Evolutionary conservation across 164 flowering plant species (phyloP).

Genomic region (Litsea cubeba): DNA sequence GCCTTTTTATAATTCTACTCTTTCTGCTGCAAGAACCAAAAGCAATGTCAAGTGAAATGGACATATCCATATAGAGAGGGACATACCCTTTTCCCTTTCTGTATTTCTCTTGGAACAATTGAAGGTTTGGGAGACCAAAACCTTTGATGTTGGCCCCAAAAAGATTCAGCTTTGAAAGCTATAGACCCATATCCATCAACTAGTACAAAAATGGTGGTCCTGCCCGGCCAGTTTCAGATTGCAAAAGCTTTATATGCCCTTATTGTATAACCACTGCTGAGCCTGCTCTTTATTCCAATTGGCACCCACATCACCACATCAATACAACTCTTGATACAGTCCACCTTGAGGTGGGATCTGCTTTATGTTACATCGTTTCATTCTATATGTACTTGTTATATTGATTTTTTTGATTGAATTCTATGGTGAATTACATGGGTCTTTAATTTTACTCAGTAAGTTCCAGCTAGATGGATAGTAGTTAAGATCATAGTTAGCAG

Average conservation of each 20-base stretch:
- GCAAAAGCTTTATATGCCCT: neutral
- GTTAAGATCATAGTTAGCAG: neutral
- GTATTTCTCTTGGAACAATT: neutral
- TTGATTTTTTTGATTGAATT: neutral
- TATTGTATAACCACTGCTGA: neutral
- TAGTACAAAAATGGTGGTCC: conserved; percentile 5
- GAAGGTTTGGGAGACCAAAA: neutral
- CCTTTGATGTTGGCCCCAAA: conserved; percentile 5
- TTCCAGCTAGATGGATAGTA: neutral
- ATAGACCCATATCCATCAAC: conserved; percentile 2
- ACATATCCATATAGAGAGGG: conserved; percentile 1
- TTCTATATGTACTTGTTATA: neutral
- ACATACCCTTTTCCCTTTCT: neutral
- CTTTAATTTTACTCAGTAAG: neutral
- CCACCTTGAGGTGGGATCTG: neutral
- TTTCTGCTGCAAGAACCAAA: neutral
- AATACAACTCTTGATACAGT: neutral
- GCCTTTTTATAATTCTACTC: neutral
- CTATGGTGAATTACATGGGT: neutral
- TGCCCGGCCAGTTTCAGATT: neutral
- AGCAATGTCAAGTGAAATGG: neutral
- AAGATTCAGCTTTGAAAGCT: conserved; percentile 6
- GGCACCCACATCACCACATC: neutral
- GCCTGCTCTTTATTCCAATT: neutral
- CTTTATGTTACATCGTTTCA: neutral